Base-by-base conservation (phyloP, 164 flowering plant species). In the Chimonanthus salicifolius region DNA sequence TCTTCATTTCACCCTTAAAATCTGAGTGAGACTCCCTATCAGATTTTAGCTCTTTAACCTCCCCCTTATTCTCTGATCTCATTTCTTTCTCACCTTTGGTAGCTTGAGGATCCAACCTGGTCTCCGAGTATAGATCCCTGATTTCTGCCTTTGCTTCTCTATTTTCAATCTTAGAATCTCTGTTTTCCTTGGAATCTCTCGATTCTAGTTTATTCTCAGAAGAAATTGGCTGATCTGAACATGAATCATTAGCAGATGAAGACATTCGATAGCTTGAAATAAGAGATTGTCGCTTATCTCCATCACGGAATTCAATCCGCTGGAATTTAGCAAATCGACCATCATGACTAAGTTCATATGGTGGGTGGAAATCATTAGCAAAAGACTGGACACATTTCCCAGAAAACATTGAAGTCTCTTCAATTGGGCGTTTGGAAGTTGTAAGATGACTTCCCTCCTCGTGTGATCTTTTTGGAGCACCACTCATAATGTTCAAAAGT, bases 231-330 rank as follows among this genome's bases (percentile, higher is more conserved):
- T 86, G 87, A 70, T 82, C 92, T 49, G 80, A 6, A 69, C 72
- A 86, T 0, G 84, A 11, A 73, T 86, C 92, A 81, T 74, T 78
- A 13, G 85, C 64, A 15, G 91, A 69, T 33, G 87, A 72, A 43
- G 88, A 76, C 71, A 86, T 54, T 54, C 87, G 82, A 76, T 81
- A 83, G 33, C 76, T 47, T 5, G 84, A 77, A 74, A 81, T 87
- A 70, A 87, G 18, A n/a, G 91, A 87, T 2, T 91, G 83, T 69
- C 91, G 76, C 77, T 87, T 84, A 71, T 89, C 94, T 15, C 76
- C 74, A 73, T 90, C 94, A 63, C 88, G 84, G 15, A 85, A 71
- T 71, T 92, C 98, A 58, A 74, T 80, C 62, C 95, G 79, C 3
- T 87, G 85, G 69, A 82, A 65, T 84, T 89, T 90, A 7, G 87